Conservation (phyloP, 2,329 filamentous ascomycete genomes). For the Cryphonectria nitschkei region DNA sequence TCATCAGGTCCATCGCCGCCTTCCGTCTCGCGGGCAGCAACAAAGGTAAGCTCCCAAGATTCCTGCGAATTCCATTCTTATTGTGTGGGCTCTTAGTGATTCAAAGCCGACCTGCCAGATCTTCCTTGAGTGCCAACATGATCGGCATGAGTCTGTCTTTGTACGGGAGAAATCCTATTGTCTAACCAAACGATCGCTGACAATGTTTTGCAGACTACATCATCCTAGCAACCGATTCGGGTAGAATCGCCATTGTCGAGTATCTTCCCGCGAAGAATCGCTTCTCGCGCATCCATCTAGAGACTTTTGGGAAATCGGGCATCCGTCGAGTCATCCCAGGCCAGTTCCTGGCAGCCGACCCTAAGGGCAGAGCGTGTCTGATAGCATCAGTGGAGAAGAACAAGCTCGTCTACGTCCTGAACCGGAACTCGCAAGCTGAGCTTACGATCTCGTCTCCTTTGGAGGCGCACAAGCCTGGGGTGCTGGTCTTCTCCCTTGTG, state of each 20-base stretch:
- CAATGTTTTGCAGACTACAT: conserved; percentile 75
- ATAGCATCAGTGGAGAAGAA: conserved; percentile 97
- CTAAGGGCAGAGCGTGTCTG: conserved; percentile 92
- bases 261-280: conserved; percentile 85
- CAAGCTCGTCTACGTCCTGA: conserved; percentile 98
- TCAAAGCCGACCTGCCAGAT: conserved; percentile 63
- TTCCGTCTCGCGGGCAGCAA: conserved; percentile 92
- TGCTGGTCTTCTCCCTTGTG: conserved; percentile 84
- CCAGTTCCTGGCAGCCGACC: conserved; percentile 93
- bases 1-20: conserved; percentile 84
- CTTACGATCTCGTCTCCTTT: conserved; percentile 96
- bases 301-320: conserved; percentile 98
- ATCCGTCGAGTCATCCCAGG: conserved; percentile 91
- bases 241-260: conserved; percentile 90
- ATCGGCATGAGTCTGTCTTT: conserved; percentile 30
- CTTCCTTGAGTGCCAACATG: conserved; percentile 30
- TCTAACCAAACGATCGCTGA: conserved; percentile 19
- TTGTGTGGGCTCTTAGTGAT: conserved; percentile 70
- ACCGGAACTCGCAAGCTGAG: conserved; percentile 91
- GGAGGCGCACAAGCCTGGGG: conserved; percentile 92
- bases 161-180: conserved; percentile 23
- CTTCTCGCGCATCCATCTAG: conserved; percentile 87
- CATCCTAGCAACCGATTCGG: conserved; percentile 93
- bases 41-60: conserved; percentile 76
- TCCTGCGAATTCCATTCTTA: conserved; percentile 32